Percentiles rank a stretch among this genome's conserved stretches.
Evolutionary conservation across 345 rosid genomes (phyloP).

Genomic region (Citrus glauca): DNA sequence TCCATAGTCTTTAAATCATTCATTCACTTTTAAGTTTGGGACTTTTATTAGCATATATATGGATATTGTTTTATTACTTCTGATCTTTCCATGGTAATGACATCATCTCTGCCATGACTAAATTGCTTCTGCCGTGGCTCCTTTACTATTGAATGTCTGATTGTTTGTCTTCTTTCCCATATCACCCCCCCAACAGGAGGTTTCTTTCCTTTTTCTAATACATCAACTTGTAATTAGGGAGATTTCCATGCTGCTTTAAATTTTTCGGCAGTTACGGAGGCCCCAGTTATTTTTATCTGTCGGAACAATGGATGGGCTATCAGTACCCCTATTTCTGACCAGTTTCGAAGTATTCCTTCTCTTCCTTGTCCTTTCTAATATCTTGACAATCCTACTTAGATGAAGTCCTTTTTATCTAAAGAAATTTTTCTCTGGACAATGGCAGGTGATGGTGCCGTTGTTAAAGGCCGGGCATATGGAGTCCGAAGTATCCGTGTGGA

Average conservation of each 20-base stretch:
- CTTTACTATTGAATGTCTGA: background rate
- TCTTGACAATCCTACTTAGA: background rate
- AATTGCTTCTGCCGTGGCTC: background rate
- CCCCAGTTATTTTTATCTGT: constrained; percentile 77
- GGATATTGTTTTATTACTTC: background rate
- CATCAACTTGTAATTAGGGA: constrained; percentile 43
- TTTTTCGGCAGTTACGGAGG: constrained; percentile 76
- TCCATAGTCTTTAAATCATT: background rate
- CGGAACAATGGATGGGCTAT: constrained; percentile 95
- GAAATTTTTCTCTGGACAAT: background rate
- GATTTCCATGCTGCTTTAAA: constrained; percentile 79
- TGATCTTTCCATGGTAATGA: background rate
- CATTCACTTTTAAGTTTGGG: background rate
- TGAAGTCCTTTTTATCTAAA: background rate
- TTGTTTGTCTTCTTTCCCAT: too few relatives aligned
- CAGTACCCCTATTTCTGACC: constrained; percentile 76
- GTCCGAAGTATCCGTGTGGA: constrained; percentile 82
- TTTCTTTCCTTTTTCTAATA: constrained; percentile 10
- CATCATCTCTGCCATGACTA: background rate
- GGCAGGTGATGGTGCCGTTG: constrained; percentile 84
- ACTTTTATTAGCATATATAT: background rate
- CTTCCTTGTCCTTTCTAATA: constrained; percentile 7
- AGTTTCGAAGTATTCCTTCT: constrained; percentile 67
- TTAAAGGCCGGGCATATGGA: constrained; percentile 83
- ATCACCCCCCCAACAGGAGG: background rate